Evolutionary conservation across 2,329 filamentous ascomycete species (phyloP).

Genomic region (Microsporum canis): DNA sequence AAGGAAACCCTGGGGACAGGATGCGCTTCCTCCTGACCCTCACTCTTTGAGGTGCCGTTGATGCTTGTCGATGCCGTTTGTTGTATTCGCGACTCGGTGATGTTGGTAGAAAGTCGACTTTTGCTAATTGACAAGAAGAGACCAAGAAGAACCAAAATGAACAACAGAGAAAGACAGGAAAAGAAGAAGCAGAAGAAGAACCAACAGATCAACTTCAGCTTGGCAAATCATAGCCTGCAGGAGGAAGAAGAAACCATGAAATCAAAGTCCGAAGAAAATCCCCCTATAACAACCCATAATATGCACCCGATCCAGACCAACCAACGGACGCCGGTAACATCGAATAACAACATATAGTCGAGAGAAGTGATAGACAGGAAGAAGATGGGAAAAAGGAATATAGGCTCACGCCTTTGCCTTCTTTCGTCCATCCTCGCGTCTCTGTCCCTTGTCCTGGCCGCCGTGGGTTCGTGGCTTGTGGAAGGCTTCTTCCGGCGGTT

Average conservation of each 20-base stretch:
- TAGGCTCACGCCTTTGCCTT: not conserved
- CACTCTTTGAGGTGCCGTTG: not conserved
- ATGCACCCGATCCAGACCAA: not conserved
- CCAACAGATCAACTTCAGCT: not conserved
- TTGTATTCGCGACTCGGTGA: not conserved
- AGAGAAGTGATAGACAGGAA: not conserved
- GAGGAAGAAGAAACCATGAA: not conserved
- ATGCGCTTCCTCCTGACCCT: not conserved
- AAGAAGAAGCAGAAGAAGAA: not conserved
- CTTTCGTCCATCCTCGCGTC: not conserved
- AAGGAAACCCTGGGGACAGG: conserved; percentile 2
- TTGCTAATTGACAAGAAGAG: not conserved
- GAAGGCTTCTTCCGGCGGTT: conserved; percentile 55
- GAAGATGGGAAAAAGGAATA: not conserved
- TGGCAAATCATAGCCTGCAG: not conserved
- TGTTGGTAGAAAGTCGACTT: not conserved
- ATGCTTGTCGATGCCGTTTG: not conserved
- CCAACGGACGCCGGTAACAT: not conserved
- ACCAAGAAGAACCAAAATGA: not conserved
- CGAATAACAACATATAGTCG: too few species aligned
- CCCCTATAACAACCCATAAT: not conserved
- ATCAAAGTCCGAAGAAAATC: not conserved
- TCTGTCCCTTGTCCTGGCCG: not conserved
- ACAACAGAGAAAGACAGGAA: not conserved
- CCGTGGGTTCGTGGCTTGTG: conserved; percentile 12